A percentile compares a stretch with the other conserved stretches of the same genome.
phyloP scores from a whole-genome alignment of 345 rosid genomes.

The Hibiscus syriacus region DNA sequence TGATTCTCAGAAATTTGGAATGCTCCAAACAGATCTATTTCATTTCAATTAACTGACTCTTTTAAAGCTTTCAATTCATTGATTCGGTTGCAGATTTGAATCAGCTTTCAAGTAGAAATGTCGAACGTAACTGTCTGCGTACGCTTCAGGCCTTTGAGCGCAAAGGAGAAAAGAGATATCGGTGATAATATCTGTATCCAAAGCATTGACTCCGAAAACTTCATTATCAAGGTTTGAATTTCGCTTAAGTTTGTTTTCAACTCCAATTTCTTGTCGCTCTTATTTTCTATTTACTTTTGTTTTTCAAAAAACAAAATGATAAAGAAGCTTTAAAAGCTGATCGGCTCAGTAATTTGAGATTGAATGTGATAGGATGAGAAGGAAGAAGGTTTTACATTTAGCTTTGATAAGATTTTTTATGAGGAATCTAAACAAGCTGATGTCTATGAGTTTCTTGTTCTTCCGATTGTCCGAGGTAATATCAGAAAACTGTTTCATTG shows the following conservation, averaged over 20 bases:
- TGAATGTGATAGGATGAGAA: conserved; percentile 47
- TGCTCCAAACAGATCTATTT: not conserved
- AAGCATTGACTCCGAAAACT: conserved; percentile 42
- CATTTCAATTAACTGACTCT: not conserved
- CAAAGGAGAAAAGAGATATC: conserved; percentile 48
- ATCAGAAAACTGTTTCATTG: not conserved
- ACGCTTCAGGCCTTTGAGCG: conserved; percentile 72
- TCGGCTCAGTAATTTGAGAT: not conserved
- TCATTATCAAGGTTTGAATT: conserved; percentile 49
- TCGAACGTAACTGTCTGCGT: conserved; percentile 65
- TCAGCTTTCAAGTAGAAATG: conserved; percentile 19
- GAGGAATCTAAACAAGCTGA: conserved; percentile 52
- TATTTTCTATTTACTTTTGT: not conserved
- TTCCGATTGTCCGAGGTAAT: conserved; percentile 64
- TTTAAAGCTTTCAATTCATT: not conserved
- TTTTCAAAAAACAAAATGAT: not conserved
- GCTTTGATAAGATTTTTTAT: conserved; percentile 57
- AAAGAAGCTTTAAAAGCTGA: not conserved
- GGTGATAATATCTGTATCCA: conserved; percentile 46
- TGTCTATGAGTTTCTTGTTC: conserved; percentile 60
- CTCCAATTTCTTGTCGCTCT: not conserved
- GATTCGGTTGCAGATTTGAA: conserved; percentile 6
- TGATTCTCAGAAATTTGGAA: no score
- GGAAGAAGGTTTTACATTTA: conserved; percentile 53
- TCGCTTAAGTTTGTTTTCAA: not conserved